A percentile compares a stretch with the other conserved stretches of the same genome.
These are phyloP conservation scores for Colletotrichum noveboracense DNA, from an alignment of 2,329 filamentous ascomycete species.

Conservation along the genomic window DNA sequence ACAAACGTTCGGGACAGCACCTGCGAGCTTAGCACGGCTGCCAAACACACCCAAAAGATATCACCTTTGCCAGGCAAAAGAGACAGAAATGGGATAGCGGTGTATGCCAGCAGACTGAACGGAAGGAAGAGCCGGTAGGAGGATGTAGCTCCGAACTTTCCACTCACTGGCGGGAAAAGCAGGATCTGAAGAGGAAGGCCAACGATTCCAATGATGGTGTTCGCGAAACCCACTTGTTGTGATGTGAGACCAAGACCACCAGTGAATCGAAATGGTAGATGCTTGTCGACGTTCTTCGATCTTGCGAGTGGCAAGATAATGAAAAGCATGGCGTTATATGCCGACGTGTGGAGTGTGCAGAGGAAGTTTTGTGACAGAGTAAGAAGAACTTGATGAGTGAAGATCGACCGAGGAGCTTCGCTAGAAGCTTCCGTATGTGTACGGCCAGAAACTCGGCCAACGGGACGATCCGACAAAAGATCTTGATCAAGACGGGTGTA, in stretches of 20 bases:
- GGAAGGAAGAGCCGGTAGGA: slow-evolving; percentile 27
- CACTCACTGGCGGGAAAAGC: slow-evolving; percentile 25
- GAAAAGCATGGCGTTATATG: slow-evolving; percentile 29
- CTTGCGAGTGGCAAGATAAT: slow-evolving; percentile 22
- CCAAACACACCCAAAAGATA: slow-evolving; percentile 24
- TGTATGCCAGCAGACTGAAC: slow-evolving; percentile 26
- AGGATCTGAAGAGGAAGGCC: slow-evolving; percentile 28
- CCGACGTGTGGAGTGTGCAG: slow-evolving; percentile 17
- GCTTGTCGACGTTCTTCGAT: background rate
- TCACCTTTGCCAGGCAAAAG: slow-evolving; percentile 18
- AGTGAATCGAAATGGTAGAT: slow-evolving; percentile 24
- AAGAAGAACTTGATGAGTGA: slow-evolving; percentile 22
- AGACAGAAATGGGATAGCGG: slow-evolving; percentile 25
- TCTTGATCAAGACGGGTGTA: background rate
- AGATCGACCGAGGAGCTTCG: slow-evolving; percentile 15
- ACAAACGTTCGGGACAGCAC: slow-evolving; percentile 28
- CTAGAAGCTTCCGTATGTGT: background rate
- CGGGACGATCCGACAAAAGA: background rate
- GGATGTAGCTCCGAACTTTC: slow-evolving; percentile 14
- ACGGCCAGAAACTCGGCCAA: background rate
- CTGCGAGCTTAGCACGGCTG: slow-evolving; percentile 22
- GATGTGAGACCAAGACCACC: slow-evolving; percentile 28
- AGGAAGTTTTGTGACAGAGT: slow-evolving; percentile 19
- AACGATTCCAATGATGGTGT: slow-evolving; percentile 27
- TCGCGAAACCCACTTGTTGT: slow-evolving; percentile 27